phyloP scores from a whole-genome alignment of 306 rosid species.

The Malus sieversii region DNA sequence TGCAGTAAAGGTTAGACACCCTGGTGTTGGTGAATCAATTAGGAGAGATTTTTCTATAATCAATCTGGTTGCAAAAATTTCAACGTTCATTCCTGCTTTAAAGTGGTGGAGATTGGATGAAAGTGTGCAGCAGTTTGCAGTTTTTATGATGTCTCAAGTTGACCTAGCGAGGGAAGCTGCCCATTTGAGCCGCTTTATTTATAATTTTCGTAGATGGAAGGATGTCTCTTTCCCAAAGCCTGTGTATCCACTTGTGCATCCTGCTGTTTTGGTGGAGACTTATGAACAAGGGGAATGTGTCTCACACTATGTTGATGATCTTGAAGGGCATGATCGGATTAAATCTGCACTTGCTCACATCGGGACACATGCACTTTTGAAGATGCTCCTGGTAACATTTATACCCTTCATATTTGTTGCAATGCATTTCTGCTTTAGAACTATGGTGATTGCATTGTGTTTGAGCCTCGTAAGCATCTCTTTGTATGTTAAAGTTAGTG shows the following conservation, averaged over 20 bases:
- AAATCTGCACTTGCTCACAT: constrained; percentile 93
- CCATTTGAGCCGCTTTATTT: constrained; percentile 88
- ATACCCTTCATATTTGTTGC: neutral
- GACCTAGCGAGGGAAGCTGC: constrained; percentile 99
- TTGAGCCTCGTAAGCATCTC: neutral
- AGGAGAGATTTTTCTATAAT: constrained; percentile 91
- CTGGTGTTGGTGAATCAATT: constrained; percentile 95
- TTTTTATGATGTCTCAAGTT: constrained; percentile 99
- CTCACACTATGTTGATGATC: constrained; percentile 73
- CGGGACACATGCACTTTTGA: constrained; percentile 94
- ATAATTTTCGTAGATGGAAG: constrained; percentile 90
- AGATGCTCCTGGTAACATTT: constrained; percentile 91
- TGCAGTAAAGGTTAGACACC: constrained; percentile 97
- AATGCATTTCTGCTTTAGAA: constrained; percentile 5
- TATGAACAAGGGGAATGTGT: constrained; percentile 95
- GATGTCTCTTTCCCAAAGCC: constrained; percentile 98
- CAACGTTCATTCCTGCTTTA: constrained; percentile 71
- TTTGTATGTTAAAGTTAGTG: neutral
- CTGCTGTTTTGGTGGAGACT: constrained; percentile 94
- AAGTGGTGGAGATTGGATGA: constrained; percentile 96
- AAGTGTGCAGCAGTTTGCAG: constrained; percentile 99
- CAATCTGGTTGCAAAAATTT: constrained; percentile 63
- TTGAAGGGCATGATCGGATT: constrained; percentile 67
- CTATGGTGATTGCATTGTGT: constrained; percentile 3
- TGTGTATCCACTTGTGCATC: constrained; percentile 94